These are phyloP conservation scores for Fraxinus velutina DNA, from an alignment of 305 asterid genomes.

Conservation along the genomic window DNA sequence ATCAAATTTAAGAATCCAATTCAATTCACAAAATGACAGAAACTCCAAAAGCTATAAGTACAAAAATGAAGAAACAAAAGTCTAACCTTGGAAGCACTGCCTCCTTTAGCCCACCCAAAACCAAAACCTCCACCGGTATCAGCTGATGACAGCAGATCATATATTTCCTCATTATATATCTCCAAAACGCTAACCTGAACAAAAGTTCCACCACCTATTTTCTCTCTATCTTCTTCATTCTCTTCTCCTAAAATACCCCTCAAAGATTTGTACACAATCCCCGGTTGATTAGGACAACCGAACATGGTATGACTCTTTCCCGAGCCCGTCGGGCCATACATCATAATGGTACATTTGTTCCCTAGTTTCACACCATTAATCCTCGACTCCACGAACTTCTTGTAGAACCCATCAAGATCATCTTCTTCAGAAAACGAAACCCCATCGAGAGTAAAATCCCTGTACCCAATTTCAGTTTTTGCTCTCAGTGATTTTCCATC, in stretches of 20 bases:
- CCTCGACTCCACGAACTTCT: constrained; percentile 67
- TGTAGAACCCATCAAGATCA: constrained; percentile 67
- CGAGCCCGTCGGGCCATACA: constrained; percentile 97
- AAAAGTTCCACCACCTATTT: constrained; percentile 51
- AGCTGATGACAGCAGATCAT: constrained; percentile 60
- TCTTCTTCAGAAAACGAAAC: constrained; percentile 80
- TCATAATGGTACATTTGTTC: constrained; percentile 82
- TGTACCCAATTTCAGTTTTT: constrained; percentile 75
- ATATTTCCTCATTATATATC: constrained; percentile 84
- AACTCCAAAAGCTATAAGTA: not conserved
- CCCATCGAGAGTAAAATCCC: constrained; percentile 81
- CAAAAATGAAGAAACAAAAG: not conserved
- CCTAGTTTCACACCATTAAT: constrained; percentile 75
- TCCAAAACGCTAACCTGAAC: constrained; percentile 90
- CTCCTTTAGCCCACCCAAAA: constrained; percentile 70
- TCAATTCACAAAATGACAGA: not conserved
- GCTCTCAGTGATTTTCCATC: constrained; percentile 59
- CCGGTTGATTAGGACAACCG: constrained; percentile 67
- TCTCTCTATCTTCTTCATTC: constrained; percentile 45
- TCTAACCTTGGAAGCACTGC: constrained; percentile 74
- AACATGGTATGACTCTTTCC: constrained; percentile 97
- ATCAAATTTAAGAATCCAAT: not conserved
- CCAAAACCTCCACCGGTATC: constrained; percentile 62
- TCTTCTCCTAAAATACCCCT: constrained; percentile 69
- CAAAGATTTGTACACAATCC: constrained; percentile 75